Conservation (phyloP, 83 land plant species). For the Picea mariana region DNA sequence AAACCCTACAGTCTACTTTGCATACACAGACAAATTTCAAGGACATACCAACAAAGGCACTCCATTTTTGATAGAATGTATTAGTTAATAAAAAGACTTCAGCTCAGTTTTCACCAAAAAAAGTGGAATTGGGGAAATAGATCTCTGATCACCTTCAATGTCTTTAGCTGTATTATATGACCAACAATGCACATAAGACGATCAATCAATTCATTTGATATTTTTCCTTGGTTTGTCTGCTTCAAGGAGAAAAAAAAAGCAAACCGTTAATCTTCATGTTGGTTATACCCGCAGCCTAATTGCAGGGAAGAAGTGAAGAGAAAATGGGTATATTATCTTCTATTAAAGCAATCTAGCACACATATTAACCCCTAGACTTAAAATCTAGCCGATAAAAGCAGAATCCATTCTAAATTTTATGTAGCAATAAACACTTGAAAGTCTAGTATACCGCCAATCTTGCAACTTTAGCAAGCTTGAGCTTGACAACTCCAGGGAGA, state of each 20-base stretch:
- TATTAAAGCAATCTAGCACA: no score
- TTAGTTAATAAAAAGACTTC: neutral
- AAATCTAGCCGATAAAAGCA: neutral
- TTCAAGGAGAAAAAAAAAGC: conserved; percentile 16
- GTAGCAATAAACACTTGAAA: neutral
- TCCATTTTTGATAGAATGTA: neutral
- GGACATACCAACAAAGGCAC: neutral
- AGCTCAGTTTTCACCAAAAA: neutral
- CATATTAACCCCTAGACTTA: neutral
- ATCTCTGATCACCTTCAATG: conserved; percentile 72
- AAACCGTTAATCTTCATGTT: neutral
- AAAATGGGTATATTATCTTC: neutral
- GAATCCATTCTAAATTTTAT: neutral
- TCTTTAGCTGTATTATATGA: conserved; percentile 76
- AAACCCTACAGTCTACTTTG: neutral
- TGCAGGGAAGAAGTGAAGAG: no score
- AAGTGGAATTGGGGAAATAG: neutral
- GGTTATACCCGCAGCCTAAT: no score
- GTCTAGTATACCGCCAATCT: conserved; percentile 71
- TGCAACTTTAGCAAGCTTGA: conserved; percentile 97
- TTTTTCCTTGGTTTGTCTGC: conserved; percentile 83
- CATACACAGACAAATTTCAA: neutral
- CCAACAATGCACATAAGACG: conserved; percentile 89
- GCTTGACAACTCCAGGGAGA: conserved; percentile 82
- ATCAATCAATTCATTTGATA: conserved; percentile 72